Evolutionary conservation across 2,329 filamentous ascomycete genomes (phyloP).

Genomic region (Colletotrichum tabaci): DNA sequence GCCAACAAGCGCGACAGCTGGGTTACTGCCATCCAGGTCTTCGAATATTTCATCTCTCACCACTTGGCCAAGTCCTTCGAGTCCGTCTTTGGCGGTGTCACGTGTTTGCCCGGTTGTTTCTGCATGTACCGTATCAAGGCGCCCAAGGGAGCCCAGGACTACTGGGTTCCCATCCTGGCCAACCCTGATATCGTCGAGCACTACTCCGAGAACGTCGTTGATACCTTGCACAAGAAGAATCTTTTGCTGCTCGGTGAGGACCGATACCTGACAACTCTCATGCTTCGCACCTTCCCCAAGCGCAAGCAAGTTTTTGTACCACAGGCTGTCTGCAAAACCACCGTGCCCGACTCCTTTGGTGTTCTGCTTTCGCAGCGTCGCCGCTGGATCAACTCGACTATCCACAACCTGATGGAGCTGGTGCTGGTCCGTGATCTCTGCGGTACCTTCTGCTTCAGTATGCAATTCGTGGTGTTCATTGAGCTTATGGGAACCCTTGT

Average conservation of each 20-base stretch:
- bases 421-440: conserved; percentile 96
- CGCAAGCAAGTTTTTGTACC: conserved; percentile 99
- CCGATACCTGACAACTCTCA: conserved; percentile 95
- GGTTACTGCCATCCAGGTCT: conserved; percentile 98
- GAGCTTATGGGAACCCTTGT: conserved; percentile 96
- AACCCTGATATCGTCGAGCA: conserved; percentile 99
- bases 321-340: conserved; percentile 98
- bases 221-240: conserved; percentile 98
- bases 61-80: conserved; percentile 98
- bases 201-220: conserved; percentile 99
- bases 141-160: conserved; percentile 97
- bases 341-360: conserved; percentile 92
- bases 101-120: conserved; percentile 98
- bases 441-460: conserved; percentile 99
- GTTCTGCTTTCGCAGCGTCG: conserved; percentile 94
- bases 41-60: conserved; percentile 99
- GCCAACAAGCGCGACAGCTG: conserved; percentile 96
- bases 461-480: conserved; percentile 98
- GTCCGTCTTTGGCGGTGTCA: conserved; percentile 98
- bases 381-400: conserved; percentile 99
- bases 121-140: conserved; percentile 99
- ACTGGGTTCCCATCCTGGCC: conserved; percentile 98
- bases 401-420: conserved; percentile 98
- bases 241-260: conserved; percentile 92
- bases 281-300: conserved; percentile 99